Conservation (phyloP, 441 rosid genomes). For the Bocquillonia castaneifolia region DNA sequence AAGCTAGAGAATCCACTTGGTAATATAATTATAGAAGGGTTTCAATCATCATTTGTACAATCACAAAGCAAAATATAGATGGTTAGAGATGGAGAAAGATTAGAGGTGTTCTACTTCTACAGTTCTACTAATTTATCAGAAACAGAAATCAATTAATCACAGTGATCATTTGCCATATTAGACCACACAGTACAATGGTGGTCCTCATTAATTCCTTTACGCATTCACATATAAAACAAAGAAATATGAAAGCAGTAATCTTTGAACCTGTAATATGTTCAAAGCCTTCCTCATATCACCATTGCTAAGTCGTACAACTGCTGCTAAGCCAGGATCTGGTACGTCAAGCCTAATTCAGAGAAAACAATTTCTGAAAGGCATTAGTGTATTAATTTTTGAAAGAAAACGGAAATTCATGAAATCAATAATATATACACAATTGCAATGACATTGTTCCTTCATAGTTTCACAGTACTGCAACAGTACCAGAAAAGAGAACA, state of each 20-base stretch:
- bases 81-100: neutral
- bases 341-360: conserved; percentile 68
- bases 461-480: neutral
- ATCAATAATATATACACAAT: neutral
- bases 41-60: neutral
- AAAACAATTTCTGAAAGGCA: conserved; percentile 1
- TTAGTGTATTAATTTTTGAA: neutral
- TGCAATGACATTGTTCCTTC: neutral
- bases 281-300: conserved; percentile 99
- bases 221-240: neutral
- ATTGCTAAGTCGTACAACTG: conserved; percentile 80
- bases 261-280: conserved; percentile 84
- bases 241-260: conserved; percentile 12
- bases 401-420: neutral
- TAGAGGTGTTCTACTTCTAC: neutral
- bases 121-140: neutral
- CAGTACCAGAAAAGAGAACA: too few relatives aligned
- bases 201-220: neutral
- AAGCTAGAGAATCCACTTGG: neutral
- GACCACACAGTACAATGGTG: neutral
- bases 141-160: neutral
- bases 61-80: neutral
- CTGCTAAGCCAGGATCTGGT: conserved; percentile 66
- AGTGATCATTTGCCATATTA: neutral
- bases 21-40: neutral